Percentiles rank a stretch among this genome's conserved stretches.
Conservation (phyloP, 768 basidiomycete species). For the Sarcomyxa edulis region DNA sequence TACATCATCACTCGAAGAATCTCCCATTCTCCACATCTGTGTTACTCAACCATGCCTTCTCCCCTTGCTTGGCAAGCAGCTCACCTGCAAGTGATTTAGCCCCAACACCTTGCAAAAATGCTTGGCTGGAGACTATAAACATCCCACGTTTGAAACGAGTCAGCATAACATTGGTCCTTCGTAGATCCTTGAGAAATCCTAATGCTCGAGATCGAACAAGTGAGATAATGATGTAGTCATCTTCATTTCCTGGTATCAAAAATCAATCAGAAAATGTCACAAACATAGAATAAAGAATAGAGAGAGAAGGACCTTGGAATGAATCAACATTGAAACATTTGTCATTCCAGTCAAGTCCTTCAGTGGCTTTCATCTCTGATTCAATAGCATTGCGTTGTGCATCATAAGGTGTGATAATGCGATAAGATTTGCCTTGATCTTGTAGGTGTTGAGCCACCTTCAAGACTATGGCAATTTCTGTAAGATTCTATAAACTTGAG, state of each 20-base stretch:
- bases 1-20: too few species aligned
- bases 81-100: slow-evolving; percentile 39
- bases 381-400: slow-evolving; percentile 62
- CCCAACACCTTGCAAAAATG: slow-evolving; percentile 55
- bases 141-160: slow-evolving; percentile 75
- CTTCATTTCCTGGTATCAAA: slow-evolving; percentile 65
- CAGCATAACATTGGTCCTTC: slow-evolving; percentile 86
- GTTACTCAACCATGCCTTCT: slow-evolving; percentile 31
- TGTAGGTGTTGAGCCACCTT: slow-evolving; percentile 55
- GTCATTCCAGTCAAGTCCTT: slow-evolving; percentile 55
- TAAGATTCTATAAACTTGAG: slow-evolving; percentile 42
- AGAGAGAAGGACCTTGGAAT: slow-evolving; percentile 60
- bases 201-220: slow-evolving; percentile 52
- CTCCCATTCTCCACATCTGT: slow-evolving; percentile 34
- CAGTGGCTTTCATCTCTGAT: slow-evolving; percentile 40
- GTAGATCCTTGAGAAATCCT: slow-evolving; percentile 62
- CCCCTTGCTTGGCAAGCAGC: slow-evolving; percentile 31
- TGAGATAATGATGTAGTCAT: slow-evolving; percentile 72
- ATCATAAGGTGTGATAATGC: slow-evolving; percentile 81
- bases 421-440: slow-evolving; percentile 39
- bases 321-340: slow-evolving; percentile 84
- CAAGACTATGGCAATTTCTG: slow-evolving; percentile 53
- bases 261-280: slow-evolving; percentile 2
- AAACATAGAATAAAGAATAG: slow-evolving; percentile 6
- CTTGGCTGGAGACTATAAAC: slow-evolving; percentile 62